Conservation (phyloP, 2,329 filamentous ascomycete genomes). For the Juglanconis oblonga region DNA sequence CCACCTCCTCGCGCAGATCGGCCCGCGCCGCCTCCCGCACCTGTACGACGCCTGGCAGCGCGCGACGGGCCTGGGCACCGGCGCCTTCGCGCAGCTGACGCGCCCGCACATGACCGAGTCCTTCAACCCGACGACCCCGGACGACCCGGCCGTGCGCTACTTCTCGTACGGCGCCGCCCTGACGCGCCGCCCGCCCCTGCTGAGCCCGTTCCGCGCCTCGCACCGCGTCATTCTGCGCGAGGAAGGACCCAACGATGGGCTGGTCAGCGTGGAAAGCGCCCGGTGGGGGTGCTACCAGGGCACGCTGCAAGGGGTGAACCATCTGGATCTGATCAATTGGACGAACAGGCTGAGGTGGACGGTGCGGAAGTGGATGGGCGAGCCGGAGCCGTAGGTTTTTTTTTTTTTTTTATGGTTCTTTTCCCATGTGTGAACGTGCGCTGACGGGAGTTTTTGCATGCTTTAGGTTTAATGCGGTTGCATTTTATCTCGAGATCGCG, state of each 20-base stretch:
- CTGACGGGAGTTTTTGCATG: not conserved
- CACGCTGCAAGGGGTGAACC: conserved; percentile 59
- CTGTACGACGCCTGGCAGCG: conserved; percentile 49
- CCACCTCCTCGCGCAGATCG: conserved; percentile 46
- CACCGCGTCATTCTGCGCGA: conserved; percentile 45
- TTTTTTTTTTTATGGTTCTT: conserved; percentile 24
- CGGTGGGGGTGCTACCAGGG: conserved; percentile 64
- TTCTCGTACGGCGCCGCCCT: conserved; percentile 61
- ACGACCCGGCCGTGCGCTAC: conserved; percentile 52
- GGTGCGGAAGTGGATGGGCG: conserved; percentile 51
- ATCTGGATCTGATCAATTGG: conserved; percentile 68
- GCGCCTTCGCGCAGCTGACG: conserved; percentile 61
- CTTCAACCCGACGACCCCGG: conserved; percentile 57
- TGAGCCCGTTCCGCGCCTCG: conserved; percentile 60
- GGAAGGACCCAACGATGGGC: conserved; percentile 63
- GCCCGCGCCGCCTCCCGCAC: conserved; percentile 48
- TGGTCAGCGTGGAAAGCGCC: conserved; percentile 64
- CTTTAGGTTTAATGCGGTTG: conserved; percentile 61
- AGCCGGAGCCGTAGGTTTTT: conserved; percentile 49
- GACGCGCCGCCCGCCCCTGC: conserved; percentile 50
- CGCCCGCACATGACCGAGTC: conserved; percentile 53
- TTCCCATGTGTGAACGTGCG: not conserved
- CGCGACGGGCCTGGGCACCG: conserved; percentile 53
- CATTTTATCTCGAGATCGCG: conserved; percentile 63
- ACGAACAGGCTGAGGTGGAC: conserved; percentile 58